phyloP scores from a whole-genome alignment of 2,329 filamentous ascomycete genomes.

The Calonectria hongkongensis region DNA sequence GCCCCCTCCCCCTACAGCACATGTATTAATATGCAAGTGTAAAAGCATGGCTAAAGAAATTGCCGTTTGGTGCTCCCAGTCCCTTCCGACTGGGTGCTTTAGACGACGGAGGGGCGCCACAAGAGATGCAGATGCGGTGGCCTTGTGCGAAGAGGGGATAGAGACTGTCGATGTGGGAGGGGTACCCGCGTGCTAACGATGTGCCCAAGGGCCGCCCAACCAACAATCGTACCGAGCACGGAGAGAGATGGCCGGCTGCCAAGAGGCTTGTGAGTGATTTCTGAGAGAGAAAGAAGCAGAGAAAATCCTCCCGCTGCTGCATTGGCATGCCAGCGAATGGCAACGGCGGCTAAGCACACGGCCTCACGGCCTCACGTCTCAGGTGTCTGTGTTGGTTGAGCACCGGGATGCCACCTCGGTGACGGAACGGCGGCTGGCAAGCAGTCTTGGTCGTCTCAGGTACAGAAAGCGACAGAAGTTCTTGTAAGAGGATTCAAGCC shows the following conservation, averaged over 20 bases:
- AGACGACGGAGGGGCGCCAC: slow-evolving; percentile 19
- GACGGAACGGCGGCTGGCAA: background rate
- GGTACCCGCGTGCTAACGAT: slow-evolving; percentile 18
- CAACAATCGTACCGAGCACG: background rate
- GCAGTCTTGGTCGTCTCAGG: background rate
- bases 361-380: background rate
- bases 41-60: slow-evolving; percentile 34
- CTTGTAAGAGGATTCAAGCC: background rate
- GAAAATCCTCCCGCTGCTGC: background rate
- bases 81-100: slow-evolving; percentile 23
- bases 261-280: slow-evolving; percentile 22
- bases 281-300: background rate
- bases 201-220: background rate
- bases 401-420: background rate
- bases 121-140: slow-evolving; percentile 27
- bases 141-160: slow-evolving; percentile 28
- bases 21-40: slow-evolving; percentile 14
- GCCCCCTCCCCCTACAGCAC: background rate
- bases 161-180: background rate
- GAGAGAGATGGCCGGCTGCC: slow-evolving; percentile 6
- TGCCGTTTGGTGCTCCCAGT: slow-evolving; percentile 18
- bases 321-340: slow-evolving; percentile 11
- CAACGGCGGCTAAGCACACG: slow-evolving; percentile 19
- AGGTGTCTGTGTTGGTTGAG: background rate
- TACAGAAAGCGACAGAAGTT: background rate